Conservation (phyloP, 148 eudicot species). For the Fagopyrum homotropicum region DNA sequence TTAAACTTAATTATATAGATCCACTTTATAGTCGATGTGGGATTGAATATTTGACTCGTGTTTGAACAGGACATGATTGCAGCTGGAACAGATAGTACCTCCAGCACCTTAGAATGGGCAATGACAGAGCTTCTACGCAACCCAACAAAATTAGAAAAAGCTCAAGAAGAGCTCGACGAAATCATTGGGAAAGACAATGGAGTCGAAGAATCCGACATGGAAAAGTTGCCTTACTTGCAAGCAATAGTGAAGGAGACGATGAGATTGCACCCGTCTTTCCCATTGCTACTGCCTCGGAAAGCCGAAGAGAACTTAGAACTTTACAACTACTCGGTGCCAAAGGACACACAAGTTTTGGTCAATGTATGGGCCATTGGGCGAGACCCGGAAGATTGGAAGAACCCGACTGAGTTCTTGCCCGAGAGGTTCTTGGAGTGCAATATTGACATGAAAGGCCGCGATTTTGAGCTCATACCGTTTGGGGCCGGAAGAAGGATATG, state of each 20-base stretch:
- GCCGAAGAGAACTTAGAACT: constrained; percentile 31
- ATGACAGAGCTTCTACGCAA: constrained; percentile 13
- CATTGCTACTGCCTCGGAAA: constrained; percentile 38
- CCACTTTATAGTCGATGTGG: too few relatives aligned
- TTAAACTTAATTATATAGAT: too few relatives aligned
- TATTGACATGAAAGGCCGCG: constrained; percentile 33
- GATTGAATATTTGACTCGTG: background rate
- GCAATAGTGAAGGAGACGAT: constrained; percentile 49
- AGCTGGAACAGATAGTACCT: constrained; percentile 19
- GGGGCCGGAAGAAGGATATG: constrained; percentile 56
- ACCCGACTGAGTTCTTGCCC: constrained; percentile 32
- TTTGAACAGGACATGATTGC: constrained; percentile 7
- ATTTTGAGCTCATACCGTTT: constrained; percentile 49
- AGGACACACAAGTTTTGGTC: constrained; percentile 41
- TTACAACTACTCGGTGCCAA: constrained; percentile 28
- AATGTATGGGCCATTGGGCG: constrained; percentile 55
- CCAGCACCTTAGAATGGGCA: constrained; percentile 18
- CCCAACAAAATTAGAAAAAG: constrained; percentile 12
- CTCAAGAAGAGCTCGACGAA: constrained; percentile 7
- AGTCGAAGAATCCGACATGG: constrained; percentile 22
- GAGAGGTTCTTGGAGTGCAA: constrained; percentile 38
- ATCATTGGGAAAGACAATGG: background rate
- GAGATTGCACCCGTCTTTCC: constrained; percentile 48
- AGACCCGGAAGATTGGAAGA: constrained; percentile 33
- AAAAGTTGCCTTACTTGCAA: constrained; percentile 38